A percentile compares a stretch with the other conserved stretches of the same genome.
Evolutionary conservation across 225 moss, liverwort and hornwort species (phyloP).

Genomic region (Asterella californica): DNA sequence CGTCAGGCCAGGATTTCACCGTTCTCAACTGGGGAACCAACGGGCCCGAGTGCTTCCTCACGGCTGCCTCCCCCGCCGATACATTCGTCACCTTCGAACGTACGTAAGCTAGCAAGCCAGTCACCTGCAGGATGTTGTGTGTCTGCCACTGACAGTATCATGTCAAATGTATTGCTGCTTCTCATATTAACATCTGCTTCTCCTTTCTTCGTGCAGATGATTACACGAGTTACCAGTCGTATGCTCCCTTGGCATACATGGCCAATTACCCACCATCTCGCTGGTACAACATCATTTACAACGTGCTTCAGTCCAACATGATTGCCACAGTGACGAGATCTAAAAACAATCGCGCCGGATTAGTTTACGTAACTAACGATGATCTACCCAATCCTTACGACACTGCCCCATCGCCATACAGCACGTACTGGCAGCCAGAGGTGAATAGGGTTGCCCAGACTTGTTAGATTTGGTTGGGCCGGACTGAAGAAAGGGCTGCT

Average conservation of each 20-base stretch:
- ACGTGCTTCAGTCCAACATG: conserved; percentile 18
- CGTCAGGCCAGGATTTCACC: conserved; percentile 19
- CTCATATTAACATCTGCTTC: no score
- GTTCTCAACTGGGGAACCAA: conserved; percentile 40
- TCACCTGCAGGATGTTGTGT: neutral
- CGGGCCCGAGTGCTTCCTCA: conserved; percentile 34
- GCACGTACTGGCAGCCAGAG: no score
- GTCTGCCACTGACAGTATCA: neutral
- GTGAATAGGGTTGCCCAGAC: no score
- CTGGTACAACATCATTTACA: conserved; percentile 43
- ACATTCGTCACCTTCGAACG: conserved; percentile 37
- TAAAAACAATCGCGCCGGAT: no score
- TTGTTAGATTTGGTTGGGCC: no score
- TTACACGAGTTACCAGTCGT: neutral
- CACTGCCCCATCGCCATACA: no score
- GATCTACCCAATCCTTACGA: no score
- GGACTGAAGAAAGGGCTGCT: no score
- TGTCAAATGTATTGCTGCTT: neutral
- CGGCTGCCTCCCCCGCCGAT: conserved; percentile 5
- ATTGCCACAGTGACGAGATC: conserved; percentile 16
- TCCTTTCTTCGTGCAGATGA: neutral
- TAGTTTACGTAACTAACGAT: no score
- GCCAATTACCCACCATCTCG: neutral
- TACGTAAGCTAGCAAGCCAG: neutral
- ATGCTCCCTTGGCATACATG: conserved; percentile 15